Percentiles rank a stretch among this genome's conserved stretches.
Conservation (phyloP, 352 stramenopile species). For the Globisporangium splendens region DNA sequence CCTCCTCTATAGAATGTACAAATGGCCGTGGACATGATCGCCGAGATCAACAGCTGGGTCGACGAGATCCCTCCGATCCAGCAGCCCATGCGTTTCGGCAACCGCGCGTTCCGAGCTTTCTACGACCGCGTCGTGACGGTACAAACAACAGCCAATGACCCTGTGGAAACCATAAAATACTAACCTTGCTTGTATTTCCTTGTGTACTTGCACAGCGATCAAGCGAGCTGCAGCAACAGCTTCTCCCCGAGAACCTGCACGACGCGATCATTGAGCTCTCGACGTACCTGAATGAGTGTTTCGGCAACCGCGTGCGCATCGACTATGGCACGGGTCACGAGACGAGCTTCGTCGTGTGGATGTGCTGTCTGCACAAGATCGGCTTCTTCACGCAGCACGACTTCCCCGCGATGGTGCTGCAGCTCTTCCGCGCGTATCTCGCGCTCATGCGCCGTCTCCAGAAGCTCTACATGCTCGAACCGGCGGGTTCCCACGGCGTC, state of each 20-base stretch:
- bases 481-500: constrained; percentile 97
- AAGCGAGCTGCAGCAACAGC: constrained; percentile 47
- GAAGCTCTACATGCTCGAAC: constrained; percentile 97
- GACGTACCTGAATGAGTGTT: constrained; percentile 94
- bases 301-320: constrained; percentile 95
- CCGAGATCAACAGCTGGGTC: constrained; percentile 82
- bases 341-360: constrained; percentile 96
- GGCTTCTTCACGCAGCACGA: constrained; percentile 85
- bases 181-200: constrained; percentile 3
- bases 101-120: constrained; percentile 92
- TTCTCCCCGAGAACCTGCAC: constrained; percentile 56
- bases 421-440: constrained; percentile 93
- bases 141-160: neutral
- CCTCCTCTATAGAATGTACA: constrained; percentile 56
- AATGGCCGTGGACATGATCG: constrained; percentile 54
- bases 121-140: constrained; percentile 82
- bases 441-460: constrained; percentile 93
- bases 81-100: constrained; percentile 94
- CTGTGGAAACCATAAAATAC: neutral
- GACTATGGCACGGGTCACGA: constrained; percentile 99
- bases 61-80: constrained; percentile 91
- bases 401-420: constrained; percentile 85
- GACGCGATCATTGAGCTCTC: constrained; percentile 88
- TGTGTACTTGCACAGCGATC: constrained; percentile 33
- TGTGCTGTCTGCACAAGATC: constrained; percentile 87